Evolutionary conservation across 371 early-diverging fungal species (phyloP).

Genomic region (Rhizopus stolonifer): DNA sequence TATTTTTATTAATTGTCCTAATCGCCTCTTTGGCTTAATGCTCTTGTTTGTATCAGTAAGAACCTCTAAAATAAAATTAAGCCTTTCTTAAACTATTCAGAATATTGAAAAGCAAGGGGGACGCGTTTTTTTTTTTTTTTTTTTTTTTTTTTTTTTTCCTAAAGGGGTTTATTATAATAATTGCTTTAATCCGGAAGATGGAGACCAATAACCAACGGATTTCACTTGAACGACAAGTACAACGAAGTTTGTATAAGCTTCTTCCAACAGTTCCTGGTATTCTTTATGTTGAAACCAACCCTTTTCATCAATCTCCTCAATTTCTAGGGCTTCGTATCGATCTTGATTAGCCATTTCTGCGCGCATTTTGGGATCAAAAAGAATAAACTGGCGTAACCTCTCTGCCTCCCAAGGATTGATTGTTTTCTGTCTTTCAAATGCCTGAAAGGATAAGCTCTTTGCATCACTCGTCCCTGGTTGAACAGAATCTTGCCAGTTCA

Average conservation of each 20-base stretch:
- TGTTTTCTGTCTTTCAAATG: constrained; percentile 22
- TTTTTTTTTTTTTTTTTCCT: not conserved
- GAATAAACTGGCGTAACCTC: constrained; percentile 31
- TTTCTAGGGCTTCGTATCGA: constrained; percentile 4
- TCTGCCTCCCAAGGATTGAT: constrained; percentile 35
- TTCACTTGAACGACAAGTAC: constrained; percentile 33
- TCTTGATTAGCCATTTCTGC: constrained; percentile 3
- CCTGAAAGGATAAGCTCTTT: constrained; percentile 20
- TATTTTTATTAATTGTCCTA: not conserved
- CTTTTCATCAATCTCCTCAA: constrained; percentile 14
- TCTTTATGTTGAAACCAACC: constrained; percentile 28
- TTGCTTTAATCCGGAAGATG: constrained; percentile 20
- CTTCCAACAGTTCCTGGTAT: constrained; percentile 26
- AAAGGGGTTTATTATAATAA: constrained; percentile 5
- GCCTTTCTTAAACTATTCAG: not conserved
- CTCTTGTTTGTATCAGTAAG: not conserved
- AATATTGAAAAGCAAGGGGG: too few relatives aligned
- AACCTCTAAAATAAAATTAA: not conserved
- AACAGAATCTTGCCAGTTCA: not conserved
- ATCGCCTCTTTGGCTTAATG: constrained; percentile 1
- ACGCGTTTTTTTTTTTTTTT: too few relatives aligned
- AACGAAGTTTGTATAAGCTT: constrained; percentile 38
- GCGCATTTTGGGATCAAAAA: constrained; percentile 10
- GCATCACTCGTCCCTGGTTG: not conserved
- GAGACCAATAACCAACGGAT: constrained; percentile 28